A percentile compares a stretch with the other conserved stretches of the same genome.
phyloP scores from a whole-genome alignment of 495 filamentous ascomycete species.

The Hyaloscypha hepaticicola region DNA sequence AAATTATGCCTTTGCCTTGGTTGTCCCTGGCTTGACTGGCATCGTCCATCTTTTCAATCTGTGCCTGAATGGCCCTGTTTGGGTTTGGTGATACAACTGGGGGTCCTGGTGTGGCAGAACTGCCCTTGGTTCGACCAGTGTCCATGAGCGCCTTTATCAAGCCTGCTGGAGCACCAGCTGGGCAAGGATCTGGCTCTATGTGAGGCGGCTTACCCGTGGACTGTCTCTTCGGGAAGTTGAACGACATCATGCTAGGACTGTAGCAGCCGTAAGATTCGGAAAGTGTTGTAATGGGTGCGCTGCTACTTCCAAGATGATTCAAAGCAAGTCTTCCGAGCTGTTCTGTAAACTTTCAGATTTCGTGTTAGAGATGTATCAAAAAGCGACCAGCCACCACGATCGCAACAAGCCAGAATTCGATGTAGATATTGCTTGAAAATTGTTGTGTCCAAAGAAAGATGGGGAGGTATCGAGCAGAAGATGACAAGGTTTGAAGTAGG shows the following conservation, averaged over 20 bases:
- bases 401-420: too few relatives aligned
- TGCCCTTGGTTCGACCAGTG: conserved; percentile 17
- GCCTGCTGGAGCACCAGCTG: conserved; percentile 7
- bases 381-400: too few relatives aligned
- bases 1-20: neutral
- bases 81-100: conserved; percentile 15
- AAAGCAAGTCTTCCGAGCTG: neutral
- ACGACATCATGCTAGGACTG: neutral
- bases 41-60: conserved; percentile 15
- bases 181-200: neutral
- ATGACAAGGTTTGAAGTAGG: neutral
- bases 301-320: neutral
- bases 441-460: neutral
- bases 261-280: neutral
- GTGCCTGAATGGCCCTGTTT: conserved; percentile 4
- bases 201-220: neutral
- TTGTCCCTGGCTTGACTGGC: neutral
- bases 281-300: neutral
- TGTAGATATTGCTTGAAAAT: too few relatives aligned
- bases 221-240: neutral
- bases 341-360: neutral
- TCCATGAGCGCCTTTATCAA: conserved; percentile 7
- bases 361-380: neutral
- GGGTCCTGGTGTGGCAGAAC: conserved; percentile 25
- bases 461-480: neutral